phyloP scores from a whole-genome alignment of 345 rosid species.

The Ailanthus altissimus region DNA sequence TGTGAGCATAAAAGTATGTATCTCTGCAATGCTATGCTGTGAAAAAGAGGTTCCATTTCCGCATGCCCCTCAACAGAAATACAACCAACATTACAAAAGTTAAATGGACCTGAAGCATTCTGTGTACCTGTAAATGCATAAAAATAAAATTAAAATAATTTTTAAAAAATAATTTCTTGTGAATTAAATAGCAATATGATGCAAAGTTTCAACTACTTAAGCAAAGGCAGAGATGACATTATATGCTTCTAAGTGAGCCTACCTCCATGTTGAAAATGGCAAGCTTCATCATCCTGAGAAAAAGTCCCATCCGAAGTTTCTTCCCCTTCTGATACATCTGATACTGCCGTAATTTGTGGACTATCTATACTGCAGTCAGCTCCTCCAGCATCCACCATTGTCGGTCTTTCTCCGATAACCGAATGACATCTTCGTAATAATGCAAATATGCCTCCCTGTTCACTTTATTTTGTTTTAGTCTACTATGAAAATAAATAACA shows the following conservation, averaged over 20 bases:
- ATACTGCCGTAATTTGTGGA: slow-evolving; percentile 29
- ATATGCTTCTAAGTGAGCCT: slow-evolving; percentile 9
- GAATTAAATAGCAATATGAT: neutral
- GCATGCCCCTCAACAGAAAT: slow-evolving; percentile 27
- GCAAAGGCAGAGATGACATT: no score
- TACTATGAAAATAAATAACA: neutral
- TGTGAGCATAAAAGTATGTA: slow-evolving; percentile 80
- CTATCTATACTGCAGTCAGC: slow-evolving; percentile 30
- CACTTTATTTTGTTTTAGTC: slow-evolving; percentile 14
- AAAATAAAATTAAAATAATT: slow-evolving; percentile 2
- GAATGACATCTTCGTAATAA: slow-evolving; percentile 53
- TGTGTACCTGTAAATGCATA: slow-evolving; percentile 28
- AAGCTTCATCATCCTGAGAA: slow-evolving; percentile 28
- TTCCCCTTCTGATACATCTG: slow-evolving; percentile 49
- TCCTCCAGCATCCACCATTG: slow-evolving; percentile 32
- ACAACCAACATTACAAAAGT: slow-evolving; percentile 27
- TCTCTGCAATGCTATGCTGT: slow-evolving; percentile 80
- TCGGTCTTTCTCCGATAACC: slow-evolving; percentile 22
- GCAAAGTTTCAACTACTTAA: neutral
- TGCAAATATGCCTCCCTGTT: slow-evolving; percentile 80
- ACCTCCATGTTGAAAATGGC: slow-evolving; percentile 43
- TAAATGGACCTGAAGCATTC: slow-evolving; percentile 26
- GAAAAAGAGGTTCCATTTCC: slow-evolving; percentile 54
- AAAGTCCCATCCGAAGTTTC: slow-evolving; percentile 32
- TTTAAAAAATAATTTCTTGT: neutral